A percentile compares a stretch with the other conserved stretches of the same genome.
These are phyloP conservation scores for Neostapfia colusana DNA, from an alignment of 176 grass and related monocot species.

Conservation along the genomic window DNA sequence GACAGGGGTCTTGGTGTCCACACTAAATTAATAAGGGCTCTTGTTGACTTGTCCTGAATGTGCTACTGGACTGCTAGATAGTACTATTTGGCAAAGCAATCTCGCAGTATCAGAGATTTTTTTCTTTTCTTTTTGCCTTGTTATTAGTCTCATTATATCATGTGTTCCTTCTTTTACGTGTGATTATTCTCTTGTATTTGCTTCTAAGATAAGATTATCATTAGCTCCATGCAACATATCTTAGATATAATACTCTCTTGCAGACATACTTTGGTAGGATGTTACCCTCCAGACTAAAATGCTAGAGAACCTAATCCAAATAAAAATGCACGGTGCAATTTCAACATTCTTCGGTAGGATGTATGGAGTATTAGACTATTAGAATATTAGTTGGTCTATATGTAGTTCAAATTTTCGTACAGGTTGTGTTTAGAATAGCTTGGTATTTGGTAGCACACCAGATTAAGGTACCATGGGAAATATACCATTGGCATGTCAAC, in stretches of 20 bases:
- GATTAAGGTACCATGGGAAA: not conserved
- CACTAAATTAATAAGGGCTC: slow-evolving; percentile 27
- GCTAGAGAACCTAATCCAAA: not conserved
- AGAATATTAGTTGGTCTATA: not conserved
- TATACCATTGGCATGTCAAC: slow-evolving; percentile 13
- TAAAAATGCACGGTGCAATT: not conserved
- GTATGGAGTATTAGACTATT: slow-evolving; percentile 14
- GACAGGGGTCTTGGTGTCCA: slow-evolving; percentile 23
- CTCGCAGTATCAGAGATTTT: not conserved
- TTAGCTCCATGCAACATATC: not conserved
- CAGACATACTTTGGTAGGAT: not conserved
- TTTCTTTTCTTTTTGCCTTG: not conserved
- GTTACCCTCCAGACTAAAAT: slow-evolving; percentile 20
- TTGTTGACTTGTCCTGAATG: slow-evolving; percentile 3
- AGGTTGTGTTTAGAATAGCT: not conserved
- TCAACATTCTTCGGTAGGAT: no score
- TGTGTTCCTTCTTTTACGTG: not conserved
- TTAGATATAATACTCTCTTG: not conserved
- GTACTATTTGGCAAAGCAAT: slow-evolving; percentile 12
- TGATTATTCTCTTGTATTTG: not conserved
- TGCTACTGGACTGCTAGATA: not conserved
- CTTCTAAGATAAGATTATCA: not conserved
- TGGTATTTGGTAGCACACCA: slow-evolving; percentile 12
- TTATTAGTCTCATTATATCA: not conserved
- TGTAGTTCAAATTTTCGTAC: not conserved